Percentiles rank a stretch among this genome's conserved stretches.
phyloP scores from a whole-genome alignment of 139 green algal species.

The Monoraphidium neglectum region DNA sequence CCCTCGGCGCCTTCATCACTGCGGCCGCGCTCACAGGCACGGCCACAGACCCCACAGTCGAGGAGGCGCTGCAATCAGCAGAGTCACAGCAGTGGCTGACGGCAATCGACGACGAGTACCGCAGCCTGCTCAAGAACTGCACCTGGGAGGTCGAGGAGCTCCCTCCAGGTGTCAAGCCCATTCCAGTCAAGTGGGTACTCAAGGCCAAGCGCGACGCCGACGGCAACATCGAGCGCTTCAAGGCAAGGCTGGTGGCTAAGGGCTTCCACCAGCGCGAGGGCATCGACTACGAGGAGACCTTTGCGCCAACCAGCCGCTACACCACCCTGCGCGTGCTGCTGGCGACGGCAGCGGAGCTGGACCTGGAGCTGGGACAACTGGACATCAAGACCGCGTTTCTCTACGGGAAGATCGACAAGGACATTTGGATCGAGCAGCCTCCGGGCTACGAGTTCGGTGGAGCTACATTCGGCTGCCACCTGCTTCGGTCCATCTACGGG shows the following conservation, averaged over 20 bases:
- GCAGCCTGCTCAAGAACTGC: too few relatives aligned
- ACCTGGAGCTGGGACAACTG: conserved; percentile 49
- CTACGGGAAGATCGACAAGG: conserved; percentile 48
- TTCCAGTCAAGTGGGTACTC: conserved; percentile 29
- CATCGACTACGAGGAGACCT: conserved; percentile 41
- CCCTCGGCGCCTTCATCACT: too few relatives aligned
- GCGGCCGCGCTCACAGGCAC: too few relatives aligned
- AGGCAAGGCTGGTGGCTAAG: conserved; percentile 47
- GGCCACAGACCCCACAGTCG: too few relatives aligned
- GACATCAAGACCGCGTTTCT: conserved; percentile 66
- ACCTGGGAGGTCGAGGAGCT: too few relatives aligned
- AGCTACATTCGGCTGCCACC: neutral
- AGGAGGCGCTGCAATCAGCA: too few relatives aligned
- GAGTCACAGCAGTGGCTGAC: too few relatives aligned
- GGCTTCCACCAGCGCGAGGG: conserved; percentile 39
- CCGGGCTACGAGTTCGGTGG: conserved; percentile 17
- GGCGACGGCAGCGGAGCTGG: conserved; percentile 21
- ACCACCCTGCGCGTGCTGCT: conserved; percentile 37
- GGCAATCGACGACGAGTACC: too few relatives aligned
- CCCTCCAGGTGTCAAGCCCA: neutral
- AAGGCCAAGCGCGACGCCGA: conserved; percentile 26
- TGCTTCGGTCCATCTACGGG: conserved; percentile 48
- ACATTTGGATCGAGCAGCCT: conserved; percentile 39
- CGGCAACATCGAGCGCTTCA: conserved; percentile 33
- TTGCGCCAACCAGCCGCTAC: conserved; percentile 36